Evolutionary conservation across 78 protist genomes (phyloP), one percentile per base, ranked within the genome.

Genomic region (Planoprotostelium fungivorum): DNA sequence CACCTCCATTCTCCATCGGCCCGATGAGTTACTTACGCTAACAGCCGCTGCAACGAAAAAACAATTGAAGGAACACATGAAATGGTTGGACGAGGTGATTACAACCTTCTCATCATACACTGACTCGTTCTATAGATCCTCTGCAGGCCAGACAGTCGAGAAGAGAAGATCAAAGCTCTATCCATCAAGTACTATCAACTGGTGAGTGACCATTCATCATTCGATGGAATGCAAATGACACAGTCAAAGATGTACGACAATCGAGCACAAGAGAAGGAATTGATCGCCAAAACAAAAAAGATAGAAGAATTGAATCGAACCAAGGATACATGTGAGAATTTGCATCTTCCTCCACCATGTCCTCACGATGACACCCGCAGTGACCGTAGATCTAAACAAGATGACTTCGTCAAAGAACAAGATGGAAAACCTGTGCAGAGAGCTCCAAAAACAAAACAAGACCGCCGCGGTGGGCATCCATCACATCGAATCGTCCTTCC

Each of bases 381-480:
- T 51, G 16, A 5, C 5, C 73, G 37, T 34, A 35, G 86, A 84
- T 38, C 1, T 84, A 28, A n/a, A 1, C 35, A 89, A 84, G 85
- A 1, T 1, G 35, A 63, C 36, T 0, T 1, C 35, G 86, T n/a
- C 84, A 35, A 89, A 85, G 38, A 38, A 1, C 37, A 84, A 85
- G 84, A 63, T 89, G n/a, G 91, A 89, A 37, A 28, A 37, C 0
- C 84, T 89, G 37, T 89, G 91, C 84, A 31, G 86, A 1, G 91
- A 89, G 88, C 38, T 89, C 37, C 87, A 84, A 83, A 84, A 85
- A 87, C 84, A 89, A 29, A 89, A 89, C 88, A 89, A 89, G 35
- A 0, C 0, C 29, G 37, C 38, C 0, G 1, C 36, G 29, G 73
- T 51, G 73, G 16, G 73, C 73, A 51, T 25, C 16, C 16, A 51